Percentiles rank a stretch among this genome's conserved stretches.
phyloP scores from a whole-genome alignment of 2,329 filamentous ascomycete genomes.

The Hirsutella rhossiliensis region DNA sequence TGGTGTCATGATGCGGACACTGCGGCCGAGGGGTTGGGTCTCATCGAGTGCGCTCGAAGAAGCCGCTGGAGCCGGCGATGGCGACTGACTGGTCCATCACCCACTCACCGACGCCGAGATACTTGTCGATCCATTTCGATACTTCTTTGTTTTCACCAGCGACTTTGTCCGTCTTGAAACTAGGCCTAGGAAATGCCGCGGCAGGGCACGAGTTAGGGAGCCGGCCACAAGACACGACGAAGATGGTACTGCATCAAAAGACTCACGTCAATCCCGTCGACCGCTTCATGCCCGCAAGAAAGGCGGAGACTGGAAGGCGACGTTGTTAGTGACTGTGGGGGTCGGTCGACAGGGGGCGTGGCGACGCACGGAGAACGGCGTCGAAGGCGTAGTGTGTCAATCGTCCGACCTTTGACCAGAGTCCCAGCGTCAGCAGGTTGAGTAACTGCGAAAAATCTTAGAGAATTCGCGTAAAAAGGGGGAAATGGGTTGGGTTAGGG shows the following conservation, averaged over 20 bases:
- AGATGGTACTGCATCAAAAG: constrained; percentile 2
- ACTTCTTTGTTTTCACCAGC: constrained; percentile 69
- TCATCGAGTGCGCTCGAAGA: constrained; percentile 82
- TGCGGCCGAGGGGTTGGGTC: background rate
- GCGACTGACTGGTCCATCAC: constrained; percentile 97
- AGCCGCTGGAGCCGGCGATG: constrained; percentile 75
- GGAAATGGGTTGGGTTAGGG: background rate
- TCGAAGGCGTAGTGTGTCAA: constrained; percentile 94
- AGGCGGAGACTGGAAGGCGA: constrained; percentile 63
- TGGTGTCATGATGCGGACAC: too few relatives aligned
- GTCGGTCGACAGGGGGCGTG: background rate
- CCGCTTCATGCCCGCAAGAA: constrained; percentile 93
- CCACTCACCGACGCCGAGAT: constrained; percentile 91
- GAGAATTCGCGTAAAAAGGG: background rate
- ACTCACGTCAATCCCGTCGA: constrained; percentile 97
- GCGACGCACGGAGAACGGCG: constrained; percentile 69
- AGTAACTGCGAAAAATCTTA: constrained; percentile 37
- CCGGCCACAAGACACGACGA: too few relatives aligned
- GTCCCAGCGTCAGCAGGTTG: constrained; percentile 56
- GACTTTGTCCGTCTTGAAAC: constrained; percentile 78
- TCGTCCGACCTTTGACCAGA: constrained; percentile 74
- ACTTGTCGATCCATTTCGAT: constrained; percentile 83
- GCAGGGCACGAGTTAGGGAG: constrained; percentile 18
- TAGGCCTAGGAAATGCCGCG: constrained; percentile 40
- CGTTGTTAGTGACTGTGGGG: background rate